These are phyloP conservation scores for Ruellia speciosa DNA, from an alignment of 305 asterid species.

Conservation along the genomic window DNA sequence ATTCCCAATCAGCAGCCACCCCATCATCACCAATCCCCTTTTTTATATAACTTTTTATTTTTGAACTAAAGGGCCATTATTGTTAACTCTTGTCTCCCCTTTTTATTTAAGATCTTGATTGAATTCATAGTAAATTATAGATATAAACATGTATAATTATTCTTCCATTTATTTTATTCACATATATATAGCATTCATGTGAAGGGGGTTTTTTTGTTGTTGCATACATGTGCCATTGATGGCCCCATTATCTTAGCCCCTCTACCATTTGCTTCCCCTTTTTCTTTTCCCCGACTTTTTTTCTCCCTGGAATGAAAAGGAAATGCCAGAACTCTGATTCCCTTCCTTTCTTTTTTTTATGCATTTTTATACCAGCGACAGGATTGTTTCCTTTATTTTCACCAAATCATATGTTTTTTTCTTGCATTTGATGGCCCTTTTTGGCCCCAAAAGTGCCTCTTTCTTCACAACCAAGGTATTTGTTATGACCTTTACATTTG, in stretches of 20 bases:
- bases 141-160: neutral
- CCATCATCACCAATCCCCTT: no score
- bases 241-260: slow-evolving; percentile 32
- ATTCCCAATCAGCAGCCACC: no score
- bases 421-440: slow-evolving; percentile 6
- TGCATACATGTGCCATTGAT: slow-evolving; percentile 44
- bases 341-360: slow-evolving; percentile 14
- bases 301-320: slow-evolving; percentile 11
- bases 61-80: neutral
- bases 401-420: neutral
- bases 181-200: neutral
- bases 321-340: slow-evolving; percentile 17
- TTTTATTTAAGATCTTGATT: neutral
- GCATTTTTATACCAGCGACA: slow-evolving; percentile 3
- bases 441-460: slow-evolving; percentile 26
- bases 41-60: no score
- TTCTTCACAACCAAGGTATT: slow-evolving; percentile 46
- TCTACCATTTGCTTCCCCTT: slow-evolving; percentile 23
- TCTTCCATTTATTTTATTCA: neutral
- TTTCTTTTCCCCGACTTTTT: slow-evolving; percentile 18
- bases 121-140: neutral
- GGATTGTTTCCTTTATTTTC: slow-evolving; percentile 29
- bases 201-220: slow-evolving; percentile 17
- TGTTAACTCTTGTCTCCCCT: neutral
- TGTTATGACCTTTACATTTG: slow-evolving; percentile 14